These are phyloP conservation scores for Pleurotus citrinopileatus DNA, from an alignment of 768 basidiomycete species.

Conservation along the genomic window DNA sequence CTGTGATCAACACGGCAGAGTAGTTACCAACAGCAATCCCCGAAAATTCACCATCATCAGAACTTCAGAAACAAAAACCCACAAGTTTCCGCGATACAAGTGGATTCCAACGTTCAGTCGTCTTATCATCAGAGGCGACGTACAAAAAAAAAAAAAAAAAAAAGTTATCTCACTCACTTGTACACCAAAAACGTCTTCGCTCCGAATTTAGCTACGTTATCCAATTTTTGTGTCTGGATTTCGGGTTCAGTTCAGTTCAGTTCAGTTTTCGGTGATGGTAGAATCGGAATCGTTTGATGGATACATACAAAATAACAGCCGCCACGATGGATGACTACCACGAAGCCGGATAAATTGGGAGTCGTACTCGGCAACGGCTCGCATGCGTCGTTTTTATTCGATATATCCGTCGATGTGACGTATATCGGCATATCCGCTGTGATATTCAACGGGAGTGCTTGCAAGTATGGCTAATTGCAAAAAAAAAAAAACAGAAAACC, in stretches of 20 bases:
- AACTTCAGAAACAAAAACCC: slow-evolving; percentile 28
- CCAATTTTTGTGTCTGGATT: slow-evolving; percentile 45
- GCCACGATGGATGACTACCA: slow-evolving; percentile 59
- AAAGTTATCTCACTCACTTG: slow-evolving; percentile 44
- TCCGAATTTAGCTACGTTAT: slow-evolving; percentile 52
- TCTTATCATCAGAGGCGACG: slow-evolving; percentile 3
- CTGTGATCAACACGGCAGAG: slow-evolving; percentile 45
- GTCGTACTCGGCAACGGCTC: slow-evolving; percentile 47
- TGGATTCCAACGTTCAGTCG: too few relatives aligned
- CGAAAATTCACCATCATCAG: slow-evolving; percentile 41
- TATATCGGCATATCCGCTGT: slow-evolving; percentile 50
- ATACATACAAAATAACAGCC: slow-evolving; percentile 48
- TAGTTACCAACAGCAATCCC: slow-evolving; percentile 44
- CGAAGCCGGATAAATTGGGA: slow-evolving; percentile 48
- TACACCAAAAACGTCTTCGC: slow-evolving; percentile 49
- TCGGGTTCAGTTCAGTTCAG: background rate
- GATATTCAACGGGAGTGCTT: slow-evolving; percentile 43
- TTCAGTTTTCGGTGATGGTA: background rate
- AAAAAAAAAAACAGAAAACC: background rate
- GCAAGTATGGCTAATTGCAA: slow-evolving; percentile 51
- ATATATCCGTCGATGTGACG: slow-evolving; percentile 53
- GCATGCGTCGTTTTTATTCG: slow-evolving; percentile 57
- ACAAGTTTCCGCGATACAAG: too few relatives aligned
- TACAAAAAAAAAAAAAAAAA: background rate
- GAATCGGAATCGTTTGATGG: background rate